Conservation (phyloP, 1,284 basidiomycete genomes). For the Tilletia caries region DNA sequence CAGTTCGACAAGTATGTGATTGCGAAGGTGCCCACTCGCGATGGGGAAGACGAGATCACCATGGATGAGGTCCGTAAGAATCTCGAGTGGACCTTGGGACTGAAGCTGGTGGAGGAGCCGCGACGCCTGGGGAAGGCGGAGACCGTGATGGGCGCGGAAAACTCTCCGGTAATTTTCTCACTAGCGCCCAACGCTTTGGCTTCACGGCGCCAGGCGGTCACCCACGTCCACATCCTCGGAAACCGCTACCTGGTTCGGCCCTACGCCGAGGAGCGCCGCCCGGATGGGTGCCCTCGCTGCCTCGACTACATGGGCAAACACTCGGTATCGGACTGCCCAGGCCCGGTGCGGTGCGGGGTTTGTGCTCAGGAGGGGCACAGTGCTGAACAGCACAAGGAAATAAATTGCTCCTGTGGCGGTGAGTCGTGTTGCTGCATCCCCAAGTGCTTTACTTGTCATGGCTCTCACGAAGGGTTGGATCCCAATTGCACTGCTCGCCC, state of each 20-base stretch:
- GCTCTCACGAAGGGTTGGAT: not conserved
- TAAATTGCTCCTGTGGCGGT: not conserved
- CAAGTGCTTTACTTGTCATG: not conserved
- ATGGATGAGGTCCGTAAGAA: not conserved
- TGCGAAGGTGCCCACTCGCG: not conserved
- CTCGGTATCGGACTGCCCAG: not conserved
- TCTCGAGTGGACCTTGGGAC: not conserved
- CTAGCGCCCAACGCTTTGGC: not conserved
- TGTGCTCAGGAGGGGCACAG: not conserved
- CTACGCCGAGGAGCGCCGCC: not conserved
- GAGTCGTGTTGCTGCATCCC: not conserved
- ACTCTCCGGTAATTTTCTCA: not conserved
- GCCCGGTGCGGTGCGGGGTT: not conserved
- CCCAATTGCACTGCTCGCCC: not conserved
- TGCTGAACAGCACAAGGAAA: not conserved
- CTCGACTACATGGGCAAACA: conserved; percentile 1
- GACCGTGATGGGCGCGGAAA: not conserved
- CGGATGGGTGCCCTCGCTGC: not conserved
- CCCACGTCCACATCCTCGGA: not conserved
- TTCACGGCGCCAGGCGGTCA: too few relatives aligned
- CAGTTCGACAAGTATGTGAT: not conserved
- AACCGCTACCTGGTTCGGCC: not conserved
- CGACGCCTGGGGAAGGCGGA: not conserved
- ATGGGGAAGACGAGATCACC: not conserved
- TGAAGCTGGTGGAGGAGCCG: not conserved